phyloP scores from a whole-genome alignment of 352 stramenopile species.

The Pythium graminicola region DNA sequence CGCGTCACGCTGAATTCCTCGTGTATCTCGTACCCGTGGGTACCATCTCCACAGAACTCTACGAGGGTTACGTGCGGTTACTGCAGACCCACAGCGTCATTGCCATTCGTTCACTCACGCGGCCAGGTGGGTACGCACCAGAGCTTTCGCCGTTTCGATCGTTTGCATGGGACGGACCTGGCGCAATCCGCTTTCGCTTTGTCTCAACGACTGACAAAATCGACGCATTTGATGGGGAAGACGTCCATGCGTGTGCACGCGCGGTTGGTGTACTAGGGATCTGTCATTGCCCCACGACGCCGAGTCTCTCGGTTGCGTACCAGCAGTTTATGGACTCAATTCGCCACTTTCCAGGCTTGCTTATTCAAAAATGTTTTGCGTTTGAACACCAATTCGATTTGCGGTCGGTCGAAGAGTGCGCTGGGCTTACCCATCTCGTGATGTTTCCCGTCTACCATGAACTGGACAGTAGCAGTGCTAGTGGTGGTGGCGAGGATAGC shows the following conservation, averaged over 20 bases:
- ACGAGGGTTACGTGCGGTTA: conserved; percentile 50
- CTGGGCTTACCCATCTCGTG: conserved; percentile 53
- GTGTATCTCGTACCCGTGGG: conserved; percentile 79
- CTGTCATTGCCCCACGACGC: conserved; percentile 71
- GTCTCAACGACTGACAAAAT: conserved; percentile 54
- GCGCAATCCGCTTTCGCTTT: conserved; percentile 63
- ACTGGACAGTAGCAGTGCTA: conserved; percentile 43
- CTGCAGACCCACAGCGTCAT: conserved; percentile 50
- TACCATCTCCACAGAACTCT: conserved; percentile 49
- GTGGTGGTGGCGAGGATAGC: conserved; percentile 25
- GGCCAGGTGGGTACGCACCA: conserved; percentile 63
- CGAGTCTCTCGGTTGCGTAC: conserved; percentile 47
- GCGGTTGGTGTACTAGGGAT: conserved; percentile 73
- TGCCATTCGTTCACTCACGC: conserved; percentile 58
- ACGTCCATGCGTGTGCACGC: conserved; percentile 60
- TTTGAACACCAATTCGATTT: conserved; percentile 79
- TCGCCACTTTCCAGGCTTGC: conserved; percentile 51
- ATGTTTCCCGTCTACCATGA: conserved; percentile 80
- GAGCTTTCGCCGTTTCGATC: conserved; percentile 77
- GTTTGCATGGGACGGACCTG: conserved; percentile 58
- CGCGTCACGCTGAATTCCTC: conserved; percentile 61
- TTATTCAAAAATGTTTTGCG: conserved; percentile 78
- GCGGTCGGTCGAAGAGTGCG: conserved; percentile 46
- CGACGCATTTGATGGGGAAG: conserved; percentile 57
- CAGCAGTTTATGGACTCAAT: conserved; percentile 62